These are phyloP conservation scores for Metarhizium sp. DNA, from an alignment of 2,329 filamentous ascomycete genomes.

Conservation along the genomic window DNA sequence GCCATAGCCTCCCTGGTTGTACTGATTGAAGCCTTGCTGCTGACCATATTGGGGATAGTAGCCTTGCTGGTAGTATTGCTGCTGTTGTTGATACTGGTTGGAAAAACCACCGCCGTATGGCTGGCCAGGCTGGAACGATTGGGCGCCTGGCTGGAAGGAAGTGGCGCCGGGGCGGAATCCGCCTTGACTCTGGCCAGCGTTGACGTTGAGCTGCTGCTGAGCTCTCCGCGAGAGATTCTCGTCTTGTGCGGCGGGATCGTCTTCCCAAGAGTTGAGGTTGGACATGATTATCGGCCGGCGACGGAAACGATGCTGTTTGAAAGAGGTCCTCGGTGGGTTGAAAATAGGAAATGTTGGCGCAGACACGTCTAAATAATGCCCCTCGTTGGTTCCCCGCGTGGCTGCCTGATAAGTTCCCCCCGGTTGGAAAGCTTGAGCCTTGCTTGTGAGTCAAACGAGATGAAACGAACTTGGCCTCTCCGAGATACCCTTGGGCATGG, in stretches of 20 bases:
- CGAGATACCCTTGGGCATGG: background rate
- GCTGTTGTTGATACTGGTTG: conserved; percentile 45
- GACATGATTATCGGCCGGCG: conserved; percentile 49
- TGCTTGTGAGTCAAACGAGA: background rate
- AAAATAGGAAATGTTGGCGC: background rate
- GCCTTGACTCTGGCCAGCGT: conserved; percentile 38
- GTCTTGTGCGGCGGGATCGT: conserved; percentile 70
- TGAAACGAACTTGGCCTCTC: background rate
- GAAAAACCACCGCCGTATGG: conserved; percentile 49
- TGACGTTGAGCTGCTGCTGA: conserved; percentile 67
- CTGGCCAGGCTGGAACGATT: conserved; percentile 65
- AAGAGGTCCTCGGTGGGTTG: background rate
- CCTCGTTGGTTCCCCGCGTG: conserved; percentile 1
- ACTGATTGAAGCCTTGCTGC: conserved; percentile 36
- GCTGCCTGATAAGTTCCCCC: background rate
- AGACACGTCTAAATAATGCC: background rate
- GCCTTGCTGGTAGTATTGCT: conserved; percentile 39
- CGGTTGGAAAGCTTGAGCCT: background rate
- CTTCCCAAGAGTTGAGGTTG: conserved; percentile 91
- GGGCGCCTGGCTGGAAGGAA: conserved; percentile 64
- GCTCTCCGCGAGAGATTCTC: conserved; percentile 70
- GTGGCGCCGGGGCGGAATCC: conserved; percentile 43
- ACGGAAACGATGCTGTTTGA: background rate
- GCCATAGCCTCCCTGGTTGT: conserved; percentile 42
- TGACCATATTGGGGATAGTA: conserved; percentile 52